Conservation (phyloP, 164 flowering plant species). For the Nymphaea thermarum region DNA sequence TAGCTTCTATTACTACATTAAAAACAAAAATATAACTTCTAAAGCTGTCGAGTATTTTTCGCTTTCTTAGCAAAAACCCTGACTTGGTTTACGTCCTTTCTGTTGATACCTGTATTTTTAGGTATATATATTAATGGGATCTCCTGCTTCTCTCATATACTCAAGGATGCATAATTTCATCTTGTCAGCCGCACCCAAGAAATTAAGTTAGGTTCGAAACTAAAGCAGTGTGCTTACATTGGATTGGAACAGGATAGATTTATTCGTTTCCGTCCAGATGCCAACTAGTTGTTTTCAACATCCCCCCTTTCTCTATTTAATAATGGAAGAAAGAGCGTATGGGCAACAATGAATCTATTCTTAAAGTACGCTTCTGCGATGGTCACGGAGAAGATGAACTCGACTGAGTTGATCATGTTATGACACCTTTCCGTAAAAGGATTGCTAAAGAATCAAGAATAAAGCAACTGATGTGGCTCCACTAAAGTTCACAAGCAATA, state of each 20-base stretch:
- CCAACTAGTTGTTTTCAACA: background rate
- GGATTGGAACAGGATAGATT: background rate
- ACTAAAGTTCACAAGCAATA: background rate
- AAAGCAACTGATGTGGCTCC: background rate
- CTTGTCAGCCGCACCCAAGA: too few relatives aligned
- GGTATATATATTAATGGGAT: too few relatives aligned
- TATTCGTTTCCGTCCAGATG: background rate
- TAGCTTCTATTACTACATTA: too few relatives aligned
- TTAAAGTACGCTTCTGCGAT: background rate
- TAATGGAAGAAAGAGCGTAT: background rate
- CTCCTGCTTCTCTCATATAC: too few relatives aligned
- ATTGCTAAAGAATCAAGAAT: background rate
- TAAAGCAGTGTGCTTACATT: background rate
- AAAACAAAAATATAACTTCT: too few relatives aligned
- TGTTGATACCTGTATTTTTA: too few relatives aligned
- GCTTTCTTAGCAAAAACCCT: too few relatives aligned
- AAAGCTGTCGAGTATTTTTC: too few relatives aligned
- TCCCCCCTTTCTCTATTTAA: too few relatives aligned
- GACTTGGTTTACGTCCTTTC: too few relatives aligned
- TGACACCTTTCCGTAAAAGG: background rate
- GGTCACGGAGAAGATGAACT: background rate
- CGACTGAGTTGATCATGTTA: background rate
- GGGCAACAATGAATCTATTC: background rate
- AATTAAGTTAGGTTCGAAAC: too few relatives aligned
- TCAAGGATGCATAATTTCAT: too few relatives aligned